These are phyloP conservation scores for Piper longum DNA, from an alignment of 164 flowering plant species.

Conservation along the genomic window DNA sequence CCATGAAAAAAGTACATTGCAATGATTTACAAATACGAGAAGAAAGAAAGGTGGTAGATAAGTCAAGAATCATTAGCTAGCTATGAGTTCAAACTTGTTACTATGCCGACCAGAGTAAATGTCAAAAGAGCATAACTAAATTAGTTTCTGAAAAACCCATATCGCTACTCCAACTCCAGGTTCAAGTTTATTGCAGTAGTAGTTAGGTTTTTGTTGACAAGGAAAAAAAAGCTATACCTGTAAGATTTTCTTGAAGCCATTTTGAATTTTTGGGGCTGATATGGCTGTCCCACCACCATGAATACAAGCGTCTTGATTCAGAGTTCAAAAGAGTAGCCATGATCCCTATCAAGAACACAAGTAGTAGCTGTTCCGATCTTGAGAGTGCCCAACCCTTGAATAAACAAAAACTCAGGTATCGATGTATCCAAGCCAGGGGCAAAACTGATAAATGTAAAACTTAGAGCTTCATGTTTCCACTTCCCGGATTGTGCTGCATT, in stretches of 20 bases:
- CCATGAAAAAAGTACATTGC: too few species aligned
- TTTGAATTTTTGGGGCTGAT: conserved; percentile 92
- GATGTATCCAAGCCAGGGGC: not conserved
- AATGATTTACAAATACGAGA: too few species aligned
- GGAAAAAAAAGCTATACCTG: conserved; percentile 9
- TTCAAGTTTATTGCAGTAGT: too few species aligned
- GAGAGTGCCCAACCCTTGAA: not conserved
- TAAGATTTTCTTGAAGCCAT: conserved; percentile 88
- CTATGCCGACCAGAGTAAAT: too few species aligned
- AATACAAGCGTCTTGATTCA: conserved; percentile 46
- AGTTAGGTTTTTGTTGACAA: not conserved
- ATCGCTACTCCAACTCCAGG: too few species aligned
- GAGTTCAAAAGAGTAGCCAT: conserved; percentile 39
- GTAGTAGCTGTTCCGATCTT: not conserved
- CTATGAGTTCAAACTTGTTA: too few species aligned
- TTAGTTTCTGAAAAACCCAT: too few species aligned
- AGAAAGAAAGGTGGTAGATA: too few species aligned
- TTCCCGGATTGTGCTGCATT: not conserved
- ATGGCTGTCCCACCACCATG: conserved; percentile 99
- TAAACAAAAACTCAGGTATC: not conserved
- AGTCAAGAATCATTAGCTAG: too few species aligned
- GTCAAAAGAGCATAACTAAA: too few species aligned
- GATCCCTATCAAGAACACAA: conserved; percentile 14
- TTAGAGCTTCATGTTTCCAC: not conserved
- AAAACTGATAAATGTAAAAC: not conserved